phyloP scores from a whole-genome alignment of 768 basidiomycete genomes.

The Leccinum olivaceopallidum region DNA sequence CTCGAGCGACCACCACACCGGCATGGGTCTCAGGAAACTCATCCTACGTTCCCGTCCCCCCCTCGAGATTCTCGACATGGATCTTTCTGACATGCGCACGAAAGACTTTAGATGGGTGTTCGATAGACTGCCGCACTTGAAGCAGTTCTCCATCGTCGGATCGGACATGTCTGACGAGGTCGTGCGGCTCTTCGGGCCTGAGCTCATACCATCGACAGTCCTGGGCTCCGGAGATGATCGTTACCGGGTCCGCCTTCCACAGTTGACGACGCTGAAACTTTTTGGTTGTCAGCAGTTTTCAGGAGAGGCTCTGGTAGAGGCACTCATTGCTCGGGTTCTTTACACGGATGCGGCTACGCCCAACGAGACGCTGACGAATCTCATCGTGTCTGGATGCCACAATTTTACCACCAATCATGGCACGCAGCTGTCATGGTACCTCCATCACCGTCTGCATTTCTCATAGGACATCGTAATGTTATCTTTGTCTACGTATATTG shows the following conservation, averaged over 20 bases:
- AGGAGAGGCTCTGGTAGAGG: slow-evolving; percentile 56
- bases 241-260: slow-evolving; percentile 52
- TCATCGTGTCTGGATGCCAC: slow-evolving; percentile 28
- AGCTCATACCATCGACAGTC: slow-evolving; percentile 4
- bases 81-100: slow-evolving; percentile 80
- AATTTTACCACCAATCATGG: slow-evolving; percentile 22
- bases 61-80: slow-evolving; percentile 69
- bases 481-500: slow-evolving; percentile 1
- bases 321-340: slow-evolving; percentile 47
- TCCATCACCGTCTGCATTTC: slow-evolving; percentile 28
- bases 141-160: slow-evolving; percentile 71
- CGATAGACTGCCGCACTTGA: slow-evolving; percentile 50
- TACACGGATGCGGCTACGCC: slow-evolving; percentile 37
- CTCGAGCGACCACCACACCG: slow-evolving; percentile 74
- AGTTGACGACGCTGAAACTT: slow-evolving; percentile 51
- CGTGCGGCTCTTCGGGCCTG: slow-evolving; percentile 56
- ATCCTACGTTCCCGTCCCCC: slow-evolving; percentile 63
- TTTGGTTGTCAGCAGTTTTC: slow-evolving; percentile 63
- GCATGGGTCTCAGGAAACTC: slow-evolving; percentile 74
- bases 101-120: slow-evolving; percentile 78
- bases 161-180: slow-evolving; percentile 83
- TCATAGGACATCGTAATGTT: slow-evolving; percentile 13
- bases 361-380: slow-evolving; percentile 27
- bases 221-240: slow-evolving; percentile 11
- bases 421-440: slow-evolving; percentile 27